phyloP scores from a whole-genome alignment of 306 rosid species.

The Dicorynia guianensis region DNA sequence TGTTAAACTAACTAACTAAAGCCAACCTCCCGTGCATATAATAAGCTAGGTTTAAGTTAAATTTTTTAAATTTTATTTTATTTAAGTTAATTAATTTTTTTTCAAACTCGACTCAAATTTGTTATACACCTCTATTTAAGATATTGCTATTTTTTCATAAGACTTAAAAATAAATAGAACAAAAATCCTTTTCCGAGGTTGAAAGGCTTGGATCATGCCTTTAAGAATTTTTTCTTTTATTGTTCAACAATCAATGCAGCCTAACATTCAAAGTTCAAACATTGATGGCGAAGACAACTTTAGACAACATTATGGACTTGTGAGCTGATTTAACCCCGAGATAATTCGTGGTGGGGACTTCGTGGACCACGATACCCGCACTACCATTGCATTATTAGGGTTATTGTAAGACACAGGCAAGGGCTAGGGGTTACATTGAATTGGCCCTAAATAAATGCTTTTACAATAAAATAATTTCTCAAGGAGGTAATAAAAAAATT shows the following conservation, averaged over 20 bases:
- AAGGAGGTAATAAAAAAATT: too few relatives aligned
- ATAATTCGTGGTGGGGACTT: background rate
- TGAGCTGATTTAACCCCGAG: background rate
- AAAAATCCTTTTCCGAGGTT: background rate
- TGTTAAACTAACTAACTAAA: too few relatives aligned
- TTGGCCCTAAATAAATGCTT: background rate
- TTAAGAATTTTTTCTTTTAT: background rate
- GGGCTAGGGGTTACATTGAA: background rate
- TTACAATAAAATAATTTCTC: background rate
- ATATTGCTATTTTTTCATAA: too few relatives aligned
- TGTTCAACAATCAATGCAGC: background rate
- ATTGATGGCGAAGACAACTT: background rate
- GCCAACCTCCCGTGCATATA: too few relatives aligned
- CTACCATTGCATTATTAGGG: slow-evolving; percentile 13
- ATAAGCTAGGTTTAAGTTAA: too few relatives aligned
- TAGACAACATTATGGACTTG: slow-evolving; percentile 12
- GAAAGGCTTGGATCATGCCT: background rate
- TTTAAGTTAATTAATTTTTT: too few relatives aligned
- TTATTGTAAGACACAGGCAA: background rate
- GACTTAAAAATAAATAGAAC: too few relatives aligned
- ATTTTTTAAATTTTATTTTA: too few relatives aligned
- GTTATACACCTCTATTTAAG: too few relatives aligned
- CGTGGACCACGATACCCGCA: slow-evolving; percentile 9
- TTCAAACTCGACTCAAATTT: too few relatives aligned
- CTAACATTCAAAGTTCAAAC: background rate